phyloP scores from a whole-genome alignment of 78 protist genomes.

The Dictyostelium capitatum region DNA sequence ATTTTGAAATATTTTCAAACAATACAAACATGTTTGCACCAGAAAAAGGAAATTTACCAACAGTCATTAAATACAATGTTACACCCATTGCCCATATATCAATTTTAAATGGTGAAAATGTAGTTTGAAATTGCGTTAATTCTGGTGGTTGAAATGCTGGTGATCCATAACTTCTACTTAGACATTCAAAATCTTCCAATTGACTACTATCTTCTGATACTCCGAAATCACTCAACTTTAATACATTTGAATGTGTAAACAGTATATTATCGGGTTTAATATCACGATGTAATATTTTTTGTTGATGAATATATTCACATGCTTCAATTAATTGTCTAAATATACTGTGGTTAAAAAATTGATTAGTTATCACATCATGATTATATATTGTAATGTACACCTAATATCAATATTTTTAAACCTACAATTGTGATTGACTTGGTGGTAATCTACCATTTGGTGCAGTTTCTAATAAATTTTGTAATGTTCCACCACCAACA shows the following conservation, averaged over 20 bases:
- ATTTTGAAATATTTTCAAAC: slow-evolving; percentile 75
- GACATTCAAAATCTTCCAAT: slow-evolving; percentile 66
- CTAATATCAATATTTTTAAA: no score
- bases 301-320: slow-evolving; percentile 83
- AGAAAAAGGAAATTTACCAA: slow-evolving; percentile 79
- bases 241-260: slow-evolving; percentile 48
- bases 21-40: slow-evolving; percentile 72
- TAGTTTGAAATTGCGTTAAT: slow-evolving; percentile 68
- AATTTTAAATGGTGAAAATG: slow-evolving; percentile 68
- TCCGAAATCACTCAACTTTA: slow-evolving; percentile 87
- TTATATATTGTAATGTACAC: no score
- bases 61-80: slow-evolving; percentile 75
- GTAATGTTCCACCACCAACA: slow-evolving; percentile 85
- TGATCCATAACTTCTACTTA: slow-evolving; percentile 84
- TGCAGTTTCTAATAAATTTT: slow-evolving; percentile 56
- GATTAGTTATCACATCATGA: no score
- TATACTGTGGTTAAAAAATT: no score
- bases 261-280: slow-evolving; percentile 87
- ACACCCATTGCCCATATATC: slow-evolving; percentile 86
- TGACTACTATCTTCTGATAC: slow-evolving; percentile 66
- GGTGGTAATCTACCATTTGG: slow-evolving; percentile 48
- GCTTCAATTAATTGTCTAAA: slow-evolving; percentile 81
- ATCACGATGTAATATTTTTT: slow-evolving; percentile 86
- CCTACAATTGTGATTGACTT: slow-evolving; percentile 53
- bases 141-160: slow-evolving; percentile 92